These are phyloP conservation scores for Metschnikowia shivogae DNA, from an alignment of 805 yeast species.

Conservation along the genomic window DNA sequence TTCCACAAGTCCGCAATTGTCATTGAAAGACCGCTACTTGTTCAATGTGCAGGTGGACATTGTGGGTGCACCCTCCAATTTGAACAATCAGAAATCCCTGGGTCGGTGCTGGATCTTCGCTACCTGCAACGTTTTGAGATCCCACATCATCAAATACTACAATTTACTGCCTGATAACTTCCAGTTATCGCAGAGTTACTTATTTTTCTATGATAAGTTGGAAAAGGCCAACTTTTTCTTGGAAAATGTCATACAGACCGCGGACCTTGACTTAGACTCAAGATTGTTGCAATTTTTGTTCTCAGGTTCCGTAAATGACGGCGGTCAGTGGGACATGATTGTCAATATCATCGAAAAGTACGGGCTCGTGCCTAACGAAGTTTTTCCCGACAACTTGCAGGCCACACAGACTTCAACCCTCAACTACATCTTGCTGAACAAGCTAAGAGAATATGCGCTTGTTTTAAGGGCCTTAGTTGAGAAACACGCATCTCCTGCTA, in stretches of 20 bases:
- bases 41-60: conserved; percentile 35
- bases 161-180: conserved; percentile 51
- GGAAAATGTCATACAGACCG: conserved; percentile 71
- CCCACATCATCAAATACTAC: conserved; percentile 56
- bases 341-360: conserved; percentile 72
- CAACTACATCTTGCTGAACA: conserved; percentile 61
- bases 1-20: conserved; percentile 20
- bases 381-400: conserved; percentile 66
- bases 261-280: conserved; percentile 61
- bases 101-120: conserved; percentile 94
- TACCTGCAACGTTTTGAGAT: conserved; percentile 66
- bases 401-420: conserved; percentile 51
- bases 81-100: conserved; percentile 60
- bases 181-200: conserved; percentile 72
- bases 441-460: conserved; percentile 76
- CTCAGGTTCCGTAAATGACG: conserved; percentile 67
- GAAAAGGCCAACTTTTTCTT: conserved; percentile 80
- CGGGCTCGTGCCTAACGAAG: conserved; percentile 71
- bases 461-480: conserved; percentile 51
- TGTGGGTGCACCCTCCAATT: conserved; percentile 33
- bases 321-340: conserved; percentile 88
- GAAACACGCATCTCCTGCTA: conserved; percentile 36
- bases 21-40: conserved; percentile 26
- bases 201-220: conserved; percentile 81
- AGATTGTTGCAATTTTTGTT: conserved; percentile 65